Percentiles rank a stretch among this genome's conserved stretches.
Evolutionary conservation across 495 filamentous ascomycete species (phyloP).

Genomic region (Penicillium nucicola): DNA sequence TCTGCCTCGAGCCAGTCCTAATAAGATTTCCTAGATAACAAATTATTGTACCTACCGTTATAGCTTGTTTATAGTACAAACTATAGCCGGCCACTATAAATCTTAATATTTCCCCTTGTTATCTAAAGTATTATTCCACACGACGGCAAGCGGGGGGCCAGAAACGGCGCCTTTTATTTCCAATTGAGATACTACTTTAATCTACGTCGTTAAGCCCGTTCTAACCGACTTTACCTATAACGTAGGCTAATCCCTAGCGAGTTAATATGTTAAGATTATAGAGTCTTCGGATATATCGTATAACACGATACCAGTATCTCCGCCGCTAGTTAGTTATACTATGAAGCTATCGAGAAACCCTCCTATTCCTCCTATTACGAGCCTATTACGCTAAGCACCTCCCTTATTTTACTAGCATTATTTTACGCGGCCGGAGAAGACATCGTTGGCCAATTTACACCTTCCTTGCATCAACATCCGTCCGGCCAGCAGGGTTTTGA

Average conservation of each 20-base stretch:
- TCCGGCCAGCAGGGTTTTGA: conserved; percentile 1
- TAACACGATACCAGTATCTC: neutral
- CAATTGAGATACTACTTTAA: neutral
- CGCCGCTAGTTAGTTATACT: neutral
- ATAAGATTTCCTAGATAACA: too few relatives aligned
- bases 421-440: too few relatives aligned
- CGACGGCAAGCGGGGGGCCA: neutral
- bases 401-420: too few relatives aligned
- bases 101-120: too few relatives aligned
- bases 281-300: neutral
- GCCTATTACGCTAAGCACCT: neutral
- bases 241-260: neutral
- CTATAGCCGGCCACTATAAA: too few relatives aligned
- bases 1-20: too few relatives aligned
- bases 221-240: neutral
- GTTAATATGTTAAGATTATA: neutral
- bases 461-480: conserved; percentile 11
- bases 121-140: too few relatives aligned
- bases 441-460: conserved; percentile 12
- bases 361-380: neutral
- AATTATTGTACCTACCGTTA: too few relatives aligned
- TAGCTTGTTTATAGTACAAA: too few relatives aligned
- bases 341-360: neutral
- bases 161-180: neutral
- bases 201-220: neutral